phyloP scores from a whole-genome alignment of 129 eudicot genomes.

The Centrapalus pauciflorus region DNA sequence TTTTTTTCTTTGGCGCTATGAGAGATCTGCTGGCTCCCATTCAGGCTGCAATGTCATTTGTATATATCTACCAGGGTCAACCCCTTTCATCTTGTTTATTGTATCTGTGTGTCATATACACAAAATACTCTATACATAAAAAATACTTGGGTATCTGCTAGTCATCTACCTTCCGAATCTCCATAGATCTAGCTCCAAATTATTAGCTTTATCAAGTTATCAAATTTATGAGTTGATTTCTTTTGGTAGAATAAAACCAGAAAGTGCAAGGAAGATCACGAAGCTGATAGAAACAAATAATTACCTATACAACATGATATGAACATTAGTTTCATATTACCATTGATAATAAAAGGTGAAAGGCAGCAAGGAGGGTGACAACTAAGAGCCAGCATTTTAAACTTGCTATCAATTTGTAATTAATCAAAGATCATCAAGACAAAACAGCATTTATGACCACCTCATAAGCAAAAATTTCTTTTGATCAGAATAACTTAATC shows the following conservation, averaged over 20 bases:
- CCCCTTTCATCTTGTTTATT: conserved; percentile 18
- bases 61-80: conserved; percentile 15
- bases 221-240: neutral
- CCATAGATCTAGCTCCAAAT: neutral
- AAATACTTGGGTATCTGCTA: conserved; percentile 9
- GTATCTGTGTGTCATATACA: conserved; percentile 16
- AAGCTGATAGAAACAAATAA: neutral
- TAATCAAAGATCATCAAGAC: conserved; percentile 12
- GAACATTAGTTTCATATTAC: conserved; percentile 7
- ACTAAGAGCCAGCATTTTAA: neutral
- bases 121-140: conserved; percentile 16
- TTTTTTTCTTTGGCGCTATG: neutral
- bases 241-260: neutral
- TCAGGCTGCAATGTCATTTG: conserved; percentile 22
- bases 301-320: neutral
- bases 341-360: neutral
- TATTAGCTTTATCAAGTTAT: neutral
- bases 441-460: conserved; percentile 18
- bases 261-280: neutral
- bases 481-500: conserved; percentile 19
- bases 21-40: neutral
- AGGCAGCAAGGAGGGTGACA: neutral
- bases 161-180: conserved; percentile 1
- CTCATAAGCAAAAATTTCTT: conserved; percentile 5
- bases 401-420: conserved; percentile 8